Evolutionary conservation across 805 yeast genomes (phyloP).

Genomic region (Candida vaughaniae): DNA sequence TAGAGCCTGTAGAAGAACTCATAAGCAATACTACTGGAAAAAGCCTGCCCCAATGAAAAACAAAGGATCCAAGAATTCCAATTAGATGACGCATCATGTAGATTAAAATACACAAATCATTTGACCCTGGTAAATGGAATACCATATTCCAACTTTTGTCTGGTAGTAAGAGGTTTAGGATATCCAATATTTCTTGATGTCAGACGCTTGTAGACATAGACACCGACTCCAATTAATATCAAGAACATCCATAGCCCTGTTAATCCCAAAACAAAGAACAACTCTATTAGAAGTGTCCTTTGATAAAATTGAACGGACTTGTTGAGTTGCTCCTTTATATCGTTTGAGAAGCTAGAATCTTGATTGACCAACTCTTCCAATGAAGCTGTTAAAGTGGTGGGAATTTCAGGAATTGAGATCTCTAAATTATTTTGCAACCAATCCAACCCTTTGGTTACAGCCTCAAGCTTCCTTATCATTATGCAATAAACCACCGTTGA

Average conservation of each 20-base stretch:
- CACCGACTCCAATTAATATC: constrained; percentile 34
- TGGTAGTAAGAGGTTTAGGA: constrained; percentile 26
- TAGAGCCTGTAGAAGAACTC: constrained; percentile 88
- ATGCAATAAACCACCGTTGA: constrained; percentile 74
- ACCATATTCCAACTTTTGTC: constrained; percentile 24
- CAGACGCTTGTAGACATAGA: constrained; percentile 9
- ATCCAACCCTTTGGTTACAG: constrained; percentile 66
- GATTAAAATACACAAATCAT: constrained; percentile 1
- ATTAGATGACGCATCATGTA: too few relatives aligned
- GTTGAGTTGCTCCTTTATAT: constrained; percentile 6
- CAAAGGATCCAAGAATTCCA: constrained; percentile 11
- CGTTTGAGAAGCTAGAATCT: neutral
- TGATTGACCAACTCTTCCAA: constrained; percentile 9
- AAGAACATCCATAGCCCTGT: constrained; percentile 51
- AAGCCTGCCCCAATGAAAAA: constrained; percentile 52
- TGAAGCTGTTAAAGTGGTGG: constrained; percentile 3
- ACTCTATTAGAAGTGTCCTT: constrained; percentile 41
- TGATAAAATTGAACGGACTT: constrained; percentile 4
- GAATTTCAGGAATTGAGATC: constrained; percentile 55
- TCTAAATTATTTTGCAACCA: constrained; percentile 74
- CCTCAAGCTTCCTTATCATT: constrained; percentile 67
- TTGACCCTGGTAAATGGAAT: constrained; percentile 18
- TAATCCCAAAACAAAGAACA: constrained; percentile 45
- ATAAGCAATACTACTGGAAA: constrained; percentile 83
- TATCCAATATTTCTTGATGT: constrained; percentile 17